Evolutionary conservation across 805 yeast species (phyloP), one percentile per base, ranked within the genome.

Genomic region (Candida sanyiensis): DNA sequence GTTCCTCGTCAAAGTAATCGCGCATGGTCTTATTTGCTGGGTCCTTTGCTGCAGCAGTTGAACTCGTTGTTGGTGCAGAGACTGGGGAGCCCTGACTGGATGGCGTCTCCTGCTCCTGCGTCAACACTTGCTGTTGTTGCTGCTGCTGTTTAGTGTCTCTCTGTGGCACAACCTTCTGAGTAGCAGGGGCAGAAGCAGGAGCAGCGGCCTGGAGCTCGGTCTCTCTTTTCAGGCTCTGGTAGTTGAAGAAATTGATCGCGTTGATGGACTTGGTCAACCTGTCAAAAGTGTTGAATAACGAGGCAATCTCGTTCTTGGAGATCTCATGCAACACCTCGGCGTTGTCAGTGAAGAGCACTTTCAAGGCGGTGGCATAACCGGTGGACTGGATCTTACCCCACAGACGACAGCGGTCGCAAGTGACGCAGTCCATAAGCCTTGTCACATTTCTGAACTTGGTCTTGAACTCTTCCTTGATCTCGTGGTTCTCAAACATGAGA

Each of bases 381-480:
- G 93, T 86, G 2, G 95, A 87, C 66, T 93, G 98, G 22, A 93
- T 75, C 61, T 93, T 93, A 8, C 98, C 98, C 99, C 99, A 93
- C 62, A 93, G 69, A 54, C 97, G 75, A 61, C 99, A 93, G 57
- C 97, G 73, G 58, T 93, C 98, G 67, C 99, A 93, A 27, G 96
- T 97, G 28, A 93, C 97, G 66, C 99, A 93, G 60, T 90, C 96
- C 97, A 93, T 93, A 31, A 93, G 77, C 36, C 85, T 81, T 16
- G 95, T 80, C 18, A 93, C 94, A 57, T 93, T 93, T 55, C 78
- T 80, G 61, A 93, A 94, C 37, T 95, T 80, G 27, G 73, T 62
- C 45, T 90, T 74, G 65, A 93, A 89, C 52, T 93, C 97, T 46
- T 81, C 80, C 53, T 93, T 93, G 42, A 90, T 70, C n/a, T 58